Base-by-base conservation (phyloP, 2,329 filamentous ascomycete species). In the Aschersonia sp. region DNA sequence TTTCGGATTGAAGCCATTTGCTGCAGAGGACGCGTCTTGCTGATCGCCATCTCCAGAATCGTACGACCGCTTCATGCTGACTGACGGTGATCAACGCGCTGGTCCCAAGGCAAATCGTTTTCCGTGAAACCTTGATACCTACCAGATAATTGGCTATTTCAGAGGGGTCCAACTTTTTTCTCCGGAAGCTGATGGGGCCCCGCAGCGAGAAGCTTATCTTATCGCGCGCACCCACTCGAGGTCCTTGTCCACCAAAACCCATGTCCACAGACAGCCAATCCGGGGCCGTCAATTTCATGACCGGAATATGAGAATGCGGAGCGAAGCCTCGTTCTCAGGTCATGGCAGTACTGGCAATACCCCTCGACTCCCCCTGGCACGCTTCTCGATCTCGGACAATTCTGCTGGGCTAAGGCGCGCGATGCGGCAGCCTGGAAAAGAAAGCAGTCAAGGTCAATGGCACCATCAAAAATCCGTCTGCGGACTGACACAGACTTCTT, bases 1-100 rank as follows among this genome's bases (percentile, higher is more conserved):
- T 55, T 63, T 64, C 45, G 40, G 41, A 31, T 51, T 44, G 41
- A 42, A 48, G 47, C 44, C 8, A 41, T 47, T 35, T 41, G 46
- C 45, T 48, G 48, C 45, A 35, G 39, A 9, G 32, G 42, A 31
- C 32, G 14, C 40, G 8, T 43, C 35, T 32, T n/a, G 42, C 41
- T 41, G 40, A 44, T 45, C 43, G 11, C 22, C 32, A 11, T 45
- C 43, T 46, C 46, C 10, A 51, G 49, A 14, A 42, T 48, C 47
- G 40, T 58, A 55, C 22, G 22, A 22, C 4, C 22, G 22, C 22
- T 22, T 22, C 22, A 22, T 22, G 22, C 4, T 22, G 22, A 22
- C 22, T 22, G 22, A 22, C 22, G 22, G 22, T 22, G 2, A 22
- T 22, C 22, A 22, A 22, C 22, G 22, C 22, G 22, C 22, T 22